Evolutionary conservation across 805 yeast species (phyloP).

Genomic region (Cyberlindnera bimundalis): DNA sequence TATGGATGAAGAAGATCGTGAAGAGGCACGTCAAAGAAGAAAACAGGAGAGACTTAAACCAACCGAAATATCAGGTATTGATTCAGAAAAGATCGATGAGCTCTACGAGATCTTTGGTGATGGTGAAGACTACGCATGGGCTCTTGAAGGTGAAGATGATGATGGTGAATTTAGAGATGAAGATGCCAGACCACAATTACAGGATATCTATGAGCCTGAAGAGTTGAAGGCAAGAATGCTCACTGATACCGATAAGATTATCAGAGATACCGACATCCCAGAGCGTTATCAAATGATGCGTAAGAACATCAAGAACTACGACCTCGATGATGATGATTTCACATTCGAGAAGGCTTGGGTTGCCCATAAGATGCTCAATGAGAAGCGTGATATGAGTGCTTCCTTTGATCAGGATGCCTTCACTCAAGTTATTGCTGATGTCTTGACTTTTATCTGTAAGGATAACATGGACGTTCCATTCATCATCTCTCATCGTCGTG

Average conservation of each 20-base stretch:
- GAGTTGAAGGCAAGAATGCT: conserved; percentile 88
- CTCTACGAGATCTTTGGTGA: conserved; percentile 94
- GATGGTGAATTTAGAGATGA: conserved; percentile 40
- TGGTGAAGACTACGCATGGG: conserved; percentile 98
- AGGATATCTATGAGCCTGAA: conserved; percentile 91
- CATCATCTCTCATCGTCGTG: conserved; percentile 94
- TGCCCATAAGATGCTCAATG: conserved; percentile 45
- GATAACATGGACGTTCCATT: conserved; percentile 90
- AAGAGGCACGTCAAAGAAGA: conserved; percentile 42
- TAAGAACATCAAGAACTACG: conserved; percentile 57
- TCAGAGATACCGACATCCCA: conserved; percentile 84
- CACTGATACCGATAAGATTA: conserved; percentile 86
- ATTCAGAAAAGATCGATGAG: conserved; percentile 89
- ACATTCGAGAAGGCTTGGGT: conserved; percentile 78
- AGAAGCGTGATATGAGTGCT: conserved; percentile 27
- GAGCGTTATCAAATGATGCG: conserved; percentile 87
- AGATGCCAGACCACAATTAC: conserved; percentile 50
- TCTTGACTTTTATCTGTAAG: conserved; percentile 64
- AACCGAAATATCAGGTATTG: conserved; percentile 57
- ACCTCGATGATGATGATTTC: conserved; percentile 66
- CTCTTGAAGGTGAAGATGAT: conserved; percentile 82
- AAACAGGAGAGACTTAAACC: conserved; percentile 49
- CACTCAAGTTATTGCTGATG: conserved; percentile 65
- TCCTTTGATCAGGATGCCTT: conserved; percentile 48
- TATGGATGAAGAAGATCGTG: conserved; percentile 65